Evolutionary conservation across 2,329 filamentous ascomycete genomes (phyloP).

Genomic region (Ascochyta rabiei): DNA sequence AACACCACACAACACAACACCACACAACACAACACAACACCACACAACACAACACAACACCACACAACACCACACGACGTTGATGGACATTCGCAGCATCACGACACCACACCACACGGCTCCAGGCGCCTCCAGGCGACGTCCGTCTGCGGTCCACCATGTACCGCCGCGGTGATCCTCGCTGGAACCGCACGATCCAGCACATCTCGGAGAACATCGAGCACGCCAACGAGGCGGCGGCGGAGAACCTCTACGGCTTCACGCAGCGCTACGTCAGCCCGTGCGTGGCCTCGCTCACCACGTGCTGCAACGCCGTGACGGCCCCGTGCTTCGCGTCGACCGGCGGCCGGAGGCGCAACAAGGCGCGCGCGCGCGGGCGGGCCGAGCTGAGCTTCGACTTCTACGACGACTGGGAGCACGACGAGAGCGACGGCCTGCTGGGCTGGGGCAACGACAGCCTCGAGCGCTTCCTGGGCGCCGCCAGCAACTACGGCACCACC

Average conservation of each 20-base stretch:
- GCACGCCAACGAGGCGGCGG: conserved; percentile 87
- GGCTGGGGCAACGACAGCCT: conserved; percentile 84
- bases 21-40: too few relatives aligned
- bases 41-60: neutral
- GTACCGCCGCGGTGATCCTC: conserved; percentile 74
- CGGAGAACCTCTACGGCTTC: conserved; percentile 87
- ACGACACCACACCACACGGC: too few relatives aligned
- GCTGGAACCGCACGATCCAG: conserved; percentile 91
- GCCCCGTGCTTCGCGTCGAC: conserved; percentile 73
- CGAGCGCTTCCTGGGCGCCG: conserved; percentile 79
- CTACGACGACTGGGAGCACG: conserved; percentile 93
- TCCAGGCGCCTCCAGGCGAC: neutral
- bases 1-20: neutral
- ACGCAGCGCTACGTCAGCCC: conserved; percentile 83
- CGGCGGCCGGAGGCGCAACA: conserved; percentile 77
- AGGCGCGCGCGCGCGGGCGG: conserved; percentile 60
- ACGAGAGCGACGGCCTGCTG: conserved; percentile 67
- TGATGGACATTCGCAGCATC: too few relatives aligned
- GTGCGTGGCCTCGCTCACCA: conserved; percentile 72
- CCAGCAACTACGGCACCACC: conserved; percentile 59
- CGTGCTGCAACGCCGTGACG: conserved; percentile 72
- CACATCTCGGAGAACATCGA: conserved; percentile 91
- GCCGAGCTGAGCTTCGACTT: conserved; percentile 94
- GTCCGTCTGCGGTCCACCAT: conserved; percentile 44
- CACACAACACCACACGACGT: neutral